A percentile compares a stretch with the other conserved stretches of the same genome.
Conservation (phyloP, 768 basidiomycete genomes). For the Boletus rufocinnamomeus region DNA sequence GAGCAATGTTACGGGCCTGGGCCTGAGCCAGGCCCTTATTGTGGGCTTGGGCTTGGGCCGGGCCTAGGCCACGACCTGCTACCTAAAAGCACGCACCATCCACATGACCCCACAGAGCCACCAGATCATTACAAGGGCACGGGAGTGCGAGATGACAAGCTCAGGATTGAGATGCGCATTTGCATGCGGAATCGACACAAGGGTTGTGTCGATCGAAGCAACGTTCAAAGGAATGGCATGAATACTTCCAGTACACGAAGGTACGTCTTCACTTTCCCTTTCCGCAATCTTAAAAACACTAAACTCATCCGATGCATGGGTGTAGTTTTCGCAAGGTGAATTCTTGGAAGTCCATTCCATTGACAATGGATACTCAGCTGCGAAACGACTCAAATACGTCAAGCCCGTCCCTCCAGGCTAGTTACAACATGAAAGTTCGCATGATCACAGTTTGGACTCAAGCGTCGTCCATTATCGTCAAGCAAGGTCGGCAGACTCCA, state of each 20-base stretch:
- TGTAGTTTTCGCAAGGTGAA: conserved; percentile 56
- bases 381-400: conserved; percentile 53
- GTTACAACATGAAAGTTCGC: conserved; percentile 46
- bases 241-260: conserved; percentile 65
- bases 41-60: too few relatives aligned
- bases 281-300: neutral
- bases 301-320: neutral
- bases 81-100: neutral
- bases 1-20: neutral
- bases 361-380: conserved; percentile 33
- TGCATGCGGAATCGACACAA: conserved; percentile 58
- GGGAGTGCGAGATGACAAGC: neutral
- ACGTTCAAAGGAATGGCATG: conserved; percentile 61
- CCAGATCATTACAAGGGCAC: neutral
- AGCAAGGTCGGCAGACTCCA: conserved; percentile 35
- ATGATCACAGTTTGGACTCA: conserved; percentile 47
- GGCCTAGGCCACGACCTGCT: neutral
- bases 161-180: neutral
- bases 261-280: conserved; percentile 30
- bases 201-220: conserved; percentile 57
- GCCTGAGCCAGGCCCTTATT: neutral
- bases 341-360: neutral
- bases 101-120: neutral
- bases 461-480: conserved; percentile 55
- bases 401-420: conserved; percentile 46